phyloP scores from a whole-genome alignment of 305 asterid species.

The Solanum hybrid region DNA sequence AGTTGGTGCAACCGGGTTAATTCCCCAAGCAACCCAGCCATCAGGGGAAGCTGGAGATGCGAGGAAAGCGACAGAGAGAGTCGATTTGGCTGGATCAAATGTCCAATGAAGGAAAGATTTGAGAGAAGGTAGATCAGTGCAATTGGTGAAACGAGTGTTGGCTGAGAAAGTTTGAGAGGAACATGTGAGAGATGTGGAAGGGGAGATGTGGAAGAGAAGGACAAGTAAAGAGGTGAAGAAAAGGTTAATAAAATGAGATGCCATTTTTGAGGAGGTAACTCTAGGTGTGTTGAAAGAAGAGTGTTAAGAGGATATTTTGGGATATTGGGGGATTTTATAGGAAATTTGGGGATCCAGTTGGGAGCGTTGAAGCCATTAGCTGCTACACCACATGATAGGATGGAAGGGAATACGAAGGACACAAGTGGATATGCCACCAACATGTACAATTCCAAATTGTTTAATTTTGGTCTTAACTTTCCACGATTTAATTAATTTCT shows the following conservation, averaged over 20 bases:
- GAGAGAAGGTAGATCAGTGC: constrained; percentile 45
- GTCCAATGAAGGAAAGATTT: constrained; percentile 55
- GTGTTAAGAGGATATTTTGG: background rate
- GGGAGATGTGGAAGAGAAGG: constrained; percentile 21
- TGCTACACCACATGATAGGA: background rate
- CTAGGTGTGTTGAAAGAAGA: background rate
- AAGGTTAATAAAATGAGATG: constrained; percentile 4
- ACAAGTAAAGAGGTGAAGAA: constrained; percentile 18
- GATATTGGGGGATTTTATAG: background rate
- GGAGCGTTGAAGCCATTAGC: background rate
- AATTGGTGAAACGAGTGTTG: constrained; percentile 26
- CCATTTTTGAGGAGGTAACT: constrained; percentile 10
- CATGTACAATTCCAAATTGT: background rate
- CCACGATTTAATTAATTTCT: background rate
- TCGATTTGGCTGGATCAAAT: constrained; percentile 25
- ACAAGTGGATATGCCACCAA: background rate
- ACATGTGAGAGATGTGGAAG: constrained; percentile 36
- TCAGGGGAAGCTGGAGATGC: constrained; percentile 38
- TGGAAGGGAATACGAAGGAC: background rate
- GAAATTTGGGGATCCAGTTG: background rate
- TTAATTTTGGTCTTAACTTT: background rate
- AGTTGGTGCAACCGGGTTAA: constrained; percentile 42
- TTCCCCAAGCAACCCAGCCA: constrained; percentile 69
- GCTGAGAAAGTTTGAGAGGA: constrained; percentile 28
- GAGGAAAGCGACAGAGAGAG: constrained; percentile 49